These are phyloP conservation scores for Avena atlantica DNA, from an alignment of 176 grass and related monocot species.

Conservation along the genomic window DNA sequence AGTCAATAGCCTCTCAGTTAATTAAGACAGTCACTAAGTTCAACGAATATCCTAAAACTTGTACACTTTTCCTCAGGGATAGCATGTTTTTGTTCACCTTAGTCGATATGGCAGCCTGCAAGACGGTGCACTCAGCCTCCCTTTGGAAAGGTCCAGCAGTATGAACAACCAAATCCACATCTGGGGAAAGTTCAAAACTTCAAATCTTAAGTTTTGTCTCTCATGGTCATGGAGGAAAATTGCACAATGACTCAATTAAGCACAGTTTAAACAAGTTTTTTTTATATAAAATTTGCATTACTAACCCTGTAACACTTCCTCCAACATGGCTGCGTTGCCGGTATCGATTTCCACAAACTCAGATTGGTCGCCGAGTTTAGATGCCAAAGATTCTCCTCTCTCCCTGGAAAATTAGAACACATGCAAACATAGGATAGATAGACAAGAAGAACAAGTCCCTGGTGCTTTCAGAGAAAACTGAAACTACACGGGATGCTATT, in stretches of 20 bases:
- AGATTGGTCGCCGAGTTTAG: constrained; percentile 65
- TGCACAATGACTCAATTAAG: not conserved
- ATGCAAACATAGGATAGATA: not conserved
- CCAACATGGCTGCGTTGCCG: constrained; percentile 58
- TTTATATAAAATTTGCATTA: not conserved
- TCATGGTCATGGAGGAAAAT: not conserved
- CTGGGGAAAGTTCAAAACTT: constrained; percentile 29
- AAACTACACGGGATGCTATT: not conserved
- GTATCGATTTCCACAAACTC: constrained; percentile 77
- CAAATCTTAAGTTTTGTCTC: not conserved
- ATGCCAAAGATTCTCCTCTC: constrained; percentile 67
- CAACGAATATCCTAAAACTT: not conserved
- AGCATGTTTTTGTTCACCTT: constrained; percentile 59
- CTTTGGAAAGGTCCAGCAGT: constrained; percentile 88
- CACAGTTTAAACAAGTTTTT: not conserved
- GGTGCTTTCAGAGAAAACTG: not conserved
- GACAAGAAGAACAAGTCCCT: not conserved
- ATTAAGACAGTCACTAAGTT: not conserved
- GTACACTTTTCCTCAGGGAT: not conserved
- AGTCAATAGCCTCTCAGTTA: not conserved
- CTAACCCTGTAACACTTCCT: constrained; percentile 65
- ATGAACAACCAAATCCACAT: constrained; percentile 86
- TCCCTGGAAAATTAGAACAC: constrained; percentile 49
- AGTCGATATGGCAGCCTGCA: constrained; percentile 83
- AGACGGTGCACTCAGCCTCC: constrained; percentile 63